These are phyloP conservation scores for Capsicum baccatum DNA, from an alignment of 257 asterid species.

Conservation along the genomic window DNA sequence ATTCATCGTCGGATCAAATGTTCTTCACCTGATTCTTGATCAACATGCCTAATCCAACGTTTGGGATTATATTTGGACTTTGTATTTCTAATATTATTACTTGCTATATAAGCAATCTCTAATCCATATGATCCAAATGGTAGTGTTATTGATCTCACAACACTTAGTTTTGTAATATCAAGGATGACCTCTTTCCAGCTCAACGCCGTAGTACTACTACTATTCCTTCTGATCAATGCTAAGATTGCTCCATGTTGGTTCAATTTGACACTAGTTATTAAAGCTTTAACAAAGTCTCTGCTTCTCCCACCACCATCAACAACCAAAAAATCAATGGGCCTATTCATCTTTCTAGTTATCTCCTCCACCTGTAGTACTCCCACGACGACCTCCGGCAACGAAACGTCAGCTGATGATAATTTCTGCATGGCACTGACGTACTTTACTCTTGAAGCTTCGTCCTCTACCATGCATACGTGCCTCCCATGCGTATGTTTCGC, in stretches of 20 bases:
- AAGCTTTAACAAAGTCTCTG: slow-evolving; percentile 28
- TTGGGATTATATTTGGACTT: not conserved
- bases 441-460: slow-evolving; percentile 35
- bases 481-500: slow-evolving; percentile 41
- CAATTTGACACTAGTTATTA: slow-evolving; percentile 33
- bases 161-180: not conserved
- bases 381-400: slow-evolving; percentile 43
- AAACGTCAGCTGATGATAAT: not conserved
- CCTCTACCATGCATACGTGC: slow-evolving; percentile 41
- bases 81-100: not conserved
- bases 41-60: slow-evolving; percentile 42
- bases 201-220: not conserved
- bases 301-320: slow-evolving; percentile 28
- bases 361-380: slow-evolving; percentile 30
- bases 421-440: slow-evolving; percentile 38
- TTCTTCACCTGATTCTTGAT: slow-evolving; percentile 44
- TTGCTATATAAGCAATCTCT: slow-evolving; percentile 38
- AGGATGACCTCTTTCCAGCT: slow-evolving; percentile 33
- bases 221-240: slow-evolving; percentile 26
- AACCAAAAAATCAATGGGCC: slow-evolving; percentile 41
- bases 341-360: slow-evolving; percentile 27
- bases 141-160: slow-evolving; percentile 34
- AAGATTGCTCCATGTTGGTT: slow-evolving; percentile 42
- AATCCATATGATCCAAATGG: slow-evolving; percentile 43
- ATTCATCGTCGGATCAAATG: slow-evolving; percentile 39